Evolutionary conservation across 805 yeast species (phyloP).

Genomic region (Debaryomyces prosopidis): DNA sequence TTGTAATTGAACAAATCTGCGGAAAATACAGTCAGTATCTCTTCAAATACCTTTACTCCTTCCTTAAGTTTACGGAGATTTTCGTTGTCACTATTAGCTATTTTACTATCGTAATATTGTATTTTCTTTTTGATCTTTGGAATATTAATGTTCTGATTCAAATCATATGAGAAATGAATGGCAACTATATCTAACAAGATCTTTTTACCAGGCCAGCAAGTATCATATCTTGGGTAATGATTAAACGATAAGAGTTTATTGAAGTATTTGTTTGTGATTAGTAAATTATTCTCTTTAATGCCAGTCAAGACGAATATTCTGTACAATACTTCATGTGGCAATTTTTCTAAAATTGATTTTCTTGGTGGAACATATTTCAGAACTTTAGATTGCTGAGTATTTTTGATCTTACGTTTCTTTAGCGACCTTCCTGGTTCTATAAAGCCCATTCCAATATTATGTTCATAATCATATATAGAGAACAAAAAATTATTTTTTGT

Average conservation of each 20-base stretch:
- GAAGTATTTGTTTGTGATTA: slow-evolving; percentile 32
- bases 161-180: slow-evolving; percentile 17
- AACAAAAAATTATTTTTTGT: no score
- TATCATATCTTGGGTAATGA: slow-evolving; percentile 16
- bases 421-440: slow-evolving; percentile 24
- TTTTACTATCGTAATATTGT: slow-evolving; percentile 8
- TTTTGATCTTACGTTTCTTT: slow-evolving; percentile 11
- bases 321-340: slow-evolving; percentile 46
- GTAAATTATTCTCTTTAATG: slow-evolving; percentile 31
- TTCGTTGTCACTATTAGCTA: slow-evolving; percentile 3
- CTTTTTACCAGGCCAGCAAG: slow-evolving; percentile 19
- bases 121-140: slow-evolving; percentile 13
- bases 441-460: slow-evolving; percentile 23
- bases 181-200: slow-evolving; percentile 22
- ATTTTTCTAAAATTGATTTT: slow-evolving; percentile 22
- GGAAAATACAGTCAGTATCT: slow-evolving; percentile 6
- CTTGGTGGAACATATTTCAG: background rate
- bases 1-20: slow-evolving; percentile 10
- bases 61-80: slow-evolving; percentile 5
- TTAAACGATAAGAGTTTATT: slow-evolving; percentile 23
- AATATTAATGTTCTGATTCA: slow-evolving; percentile 17
- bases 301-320: slow-evolving; percentile 40
- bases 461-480: background rate
- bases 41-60: slow-evolving; percentile 6
- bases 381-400: background rate